phyloP scores from a whole-genome alignment of 768 basidiomycete species.

The Pleurotus platypus region DNA sequence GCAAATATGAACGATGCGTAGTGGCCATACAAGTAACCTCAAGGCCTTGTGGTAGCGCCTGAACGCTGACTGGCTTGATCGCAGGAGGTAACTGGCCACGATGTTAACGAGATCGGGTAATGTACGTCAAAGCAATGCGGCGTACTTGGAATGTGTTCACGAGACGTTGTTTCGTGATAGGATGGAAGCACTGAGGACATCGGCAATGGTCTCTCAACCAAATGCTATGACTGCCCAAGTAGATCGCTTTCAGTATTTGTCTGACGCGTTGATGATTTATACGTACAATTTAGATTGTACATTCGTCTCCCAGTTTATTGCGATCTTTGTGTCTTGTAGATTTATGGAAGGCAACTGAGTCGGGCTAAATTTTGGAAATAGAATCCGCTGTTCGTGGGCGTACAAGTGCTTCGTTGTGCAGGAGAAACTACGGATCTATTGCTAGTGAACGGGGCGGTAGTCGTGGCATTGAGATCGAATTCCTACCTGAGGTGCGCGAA shows the following conservation, averaged over 20 bases:
- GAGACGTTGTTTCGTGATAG: slow-evolving; percentile 86
- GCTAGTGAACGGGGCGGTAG: no score
- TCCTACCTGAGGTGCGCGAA: no score
- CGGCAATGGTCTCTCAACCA: slow-evolving; percentile 95
- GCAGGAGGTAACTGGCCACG: slow-evolving; percentile 66
- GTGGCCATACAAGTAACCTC: slow-evolving; percentile 65
- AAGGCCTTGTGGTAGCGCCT: slow-evolving; percentile 59
- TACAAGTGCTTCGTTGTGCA: no score
- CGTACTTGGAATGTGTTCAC: slow-evolving; percentile 79
- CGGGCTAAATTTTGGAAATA: no score
- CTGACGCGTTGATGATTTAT: not conserved
- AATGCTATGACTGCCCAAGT: slow-evolving; percentile 67
- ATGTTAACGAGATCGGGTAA: slow-evolving; percentile 1
- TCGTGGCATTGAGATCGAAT: no score
- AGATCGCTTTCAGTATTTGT: not conserved
- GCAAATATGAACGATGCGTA: not conserved
- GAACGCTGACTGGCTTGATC: slow-evolving; percentile 59
- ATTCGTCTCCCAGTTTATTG: slow-evolving; percentile 69
- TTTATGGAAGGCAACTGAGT: no score
- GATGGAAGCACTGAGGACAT: slow-evolving; percentile 83
- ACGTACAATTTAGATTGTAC: slow-evolving; percentile 79
- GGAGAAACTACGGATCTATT: no score
- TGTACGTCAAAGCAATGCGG: not conserved
- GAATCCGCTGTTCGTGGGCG: no score
- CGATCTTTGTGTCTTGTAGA: slow-evolving; percentile 49